Percentiles rank a stretch among this genome's conserved stretches.
Conservation (phyloP, 306 rosid genomes). For the Sicyos baderoa region DNA sequence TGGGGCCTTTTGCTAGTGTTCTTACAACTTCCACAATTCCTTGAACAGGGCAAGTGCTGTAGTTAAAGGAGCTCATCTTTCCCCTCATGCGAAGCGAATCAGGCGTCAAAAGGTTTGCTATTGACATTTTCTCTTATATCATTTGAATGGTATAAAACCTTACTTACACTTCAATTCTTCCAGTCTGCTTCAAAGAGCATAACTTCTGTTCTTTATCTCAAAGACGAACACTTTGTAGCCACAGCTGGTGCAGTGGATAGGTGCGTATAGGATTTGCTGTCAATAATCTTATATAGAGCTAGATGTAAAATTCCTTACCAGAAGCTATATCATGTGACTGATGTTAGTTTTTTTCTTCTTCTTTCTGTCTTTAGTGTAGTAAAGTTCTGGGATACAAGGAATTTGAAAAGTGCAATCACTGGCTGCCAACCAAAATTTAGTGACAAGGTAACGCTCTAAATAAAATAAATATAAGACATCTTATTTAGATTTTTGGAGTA, state of each 20-base stretch:
- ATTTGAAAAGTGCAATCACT: constrained; percentile 45
- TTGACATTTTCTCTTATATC: constrained; percentile 15
- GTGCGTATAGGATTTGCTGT: constrained; percentile 29
- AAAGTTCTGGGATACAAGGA: constrained; percentile 95
- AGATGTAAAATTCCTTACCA: not conserved
- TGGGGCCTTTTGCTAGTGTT: not conserved
- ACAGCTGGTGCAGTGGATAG: constrained; percentile 91
- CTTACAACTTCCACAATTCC: constrained; percentile 15
- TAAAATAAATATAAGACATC: not conserved
- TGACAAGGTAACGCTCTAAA: constrained; percentile 52
- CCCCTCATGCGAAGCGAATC: constrained; percentile 43
- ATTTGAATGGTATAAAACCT: constrained; percentile 15
- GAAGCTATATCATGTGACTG: not conserved
- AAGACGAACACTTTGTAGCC: constrained; percentile 74
- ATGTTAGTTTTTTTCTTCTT: not conserved
- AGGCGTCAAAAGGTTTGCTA: constrained; percentile 64
- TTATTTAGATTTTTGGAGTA: constrained; percentile 4
- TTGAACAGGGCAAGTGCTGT: constrained; percentile 50
- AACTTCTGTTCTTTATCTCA: constrained; percentile 83
- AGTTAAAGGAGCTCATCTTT: constrained; percentile 65
- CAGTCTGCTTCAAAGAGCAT: constrained; percentile 90
- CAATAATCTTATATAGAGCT: not conserved
- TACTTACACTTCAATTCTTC: constrained; percentile 8
- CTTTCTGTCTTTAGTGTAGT: constrained; percentile 46
- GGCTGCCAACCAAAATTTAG: constrained; percentile 44